These are phyloP conservation scores for Ziziphus jujuba DNA, from an alignment of 306 rosid genomes.

Conservation along the genomic window DNA sequence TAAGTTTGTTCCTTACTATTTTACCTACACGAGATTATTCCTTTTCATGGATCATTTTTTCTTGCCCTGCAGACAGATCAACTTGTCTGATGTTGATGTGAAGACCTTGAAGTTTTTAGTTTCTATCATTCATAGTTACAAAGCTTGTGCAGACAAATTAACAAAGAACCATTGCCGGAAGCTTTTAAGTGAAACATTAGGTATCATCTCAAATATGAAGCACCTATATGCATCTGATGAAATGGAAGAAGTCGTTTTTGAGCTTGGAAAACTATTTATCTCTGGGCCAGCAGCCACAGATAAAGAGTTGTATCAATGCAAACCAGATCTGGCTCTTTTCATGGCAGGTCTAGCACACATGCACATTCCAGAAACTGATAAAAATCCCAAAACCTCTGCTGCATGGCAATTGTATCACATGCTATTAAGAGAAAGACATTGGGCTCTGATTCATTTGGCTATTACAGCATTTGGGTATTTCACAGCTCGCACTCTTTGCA, in stretches of 20 bases:
- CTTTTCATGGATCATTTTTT: not conserved
- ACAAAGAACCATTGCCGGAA: slow-evolving; percentile 49
- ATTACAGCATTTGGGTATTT: slow-evolving; percentile 72
- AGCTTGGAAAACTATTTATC: slow-evolving; percentile 67
- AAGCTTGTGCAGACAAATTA: slow-evolving; percentile 41
- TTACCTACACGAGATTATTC: not conserved
- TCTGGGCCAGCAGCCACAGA: slow-evolving; percentile 53
- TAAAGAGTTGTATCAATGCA: slow-evolving; percentile 54
- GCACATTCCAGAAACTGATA: slow-evolving; percentile 56
- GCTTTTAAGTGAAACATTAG: slow-evolving; percentile 72
- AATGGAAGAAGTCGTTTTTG: slow-evolving; percentile 61
- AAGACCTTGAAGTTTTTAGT: slow-evolving; percentile 68
- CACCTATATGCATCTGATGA: slow-evolving; percentile 52
- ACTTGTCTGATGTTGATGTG: slow-evolving; percentile 50
- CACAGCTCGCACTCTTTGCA: slow-evolving; percentile 57
- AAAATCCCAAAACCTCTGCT: slow-evolving; percentile 54
- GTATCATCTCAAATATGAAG: slow-evolving; percentile 56
- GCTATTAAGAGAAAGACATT: slow-evolving; percentile 74
- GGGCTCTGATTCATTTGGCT: slow-evolving; percentile 82
- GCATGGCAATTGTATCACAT: slow-evolving; percentile 66
- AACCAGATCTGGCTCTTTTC: slow-evolving; percentile 79
- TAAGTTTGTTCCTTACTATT: not conserved
- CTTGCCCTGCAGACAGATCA: slow-evolving; percentile 45
- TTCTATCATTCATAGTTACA: slow-evolving; percentile 48
- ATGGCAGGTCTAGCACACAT: slow-evolving; percentile 62